Conservation (phyloP, 768 basidiomycete species). For the Gloeostereum incarnatum region DNA sequence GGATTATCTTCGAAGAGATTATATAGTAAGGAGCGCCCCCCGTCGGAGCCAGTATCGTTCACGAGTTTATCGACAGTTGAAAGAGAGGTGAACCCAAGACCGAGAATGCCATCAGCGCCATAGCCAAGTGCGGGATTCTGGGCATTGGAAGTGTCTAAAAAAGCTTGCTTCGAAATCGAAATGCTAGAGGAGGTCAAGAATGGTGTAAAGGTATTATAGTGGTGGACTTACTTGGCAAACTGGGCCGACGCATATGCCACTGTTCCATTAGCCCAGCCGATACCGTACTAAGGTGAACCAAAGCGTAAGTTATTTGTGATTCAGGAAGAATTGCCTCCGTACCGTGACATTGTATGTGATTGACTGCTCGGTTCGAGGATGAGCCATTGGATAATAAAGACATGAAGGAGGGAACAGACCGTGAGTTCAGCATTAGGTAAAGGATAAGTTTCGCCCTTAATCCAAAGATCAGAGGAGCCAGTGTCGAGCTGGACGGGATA, state of each 20-base stretch:
- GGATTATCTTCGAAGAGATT: conserved; percentile 68
- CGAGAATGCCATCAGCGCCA: conserved; percentile 63
- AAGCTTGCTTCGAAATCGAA: conserved; percentile 58
- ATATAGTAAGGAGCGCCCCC: conserved; percentile 64
- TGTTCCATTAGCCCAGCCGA: conserved; percentile 68
- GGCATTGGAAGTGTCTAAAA: conserved; percentile 53
- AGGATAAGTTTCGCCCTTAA: conserved; percentile 36
- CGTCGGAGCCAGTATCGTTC: conserved; percentile 44
- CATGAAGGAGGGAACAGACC: conserved; percentile 24
- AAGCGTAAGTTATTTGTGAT: background rate
- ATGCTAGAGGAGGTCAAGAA: conserved; percentile 30
- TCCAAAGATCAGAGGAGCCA: conserved; percentile 79
- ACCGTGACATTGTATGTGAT: conserved; percentile 56
- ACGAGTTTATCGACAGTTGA: conserved; percentile 60
- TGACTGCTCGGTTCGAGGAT: conserved; percentile 22
- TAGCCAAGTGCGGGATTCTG: conserved; percentile 66
- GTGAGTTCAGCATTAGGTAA: conserved; percentile 39
- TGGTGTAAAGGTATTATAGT: conserved; percentile 1
- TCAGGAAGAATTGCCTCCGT: too few species aligned
- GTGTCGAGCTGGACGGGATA: conserved; percentile 78
- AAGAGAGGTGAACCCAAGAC: conserved; percentile 71
- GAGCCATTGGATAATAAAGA: conserved; percentile 2
- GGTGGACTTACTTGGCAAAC: conserved; percentile 55
- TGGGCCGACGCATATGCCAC: conserved; percentile 52
- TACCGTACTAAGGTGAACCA: conserved; percentile 52